These are phyloP conservation scores for Suillus subluteus DNA, from an alignment of 768 basidiomycete genomes.

Conservation along the genomic window DNA sequence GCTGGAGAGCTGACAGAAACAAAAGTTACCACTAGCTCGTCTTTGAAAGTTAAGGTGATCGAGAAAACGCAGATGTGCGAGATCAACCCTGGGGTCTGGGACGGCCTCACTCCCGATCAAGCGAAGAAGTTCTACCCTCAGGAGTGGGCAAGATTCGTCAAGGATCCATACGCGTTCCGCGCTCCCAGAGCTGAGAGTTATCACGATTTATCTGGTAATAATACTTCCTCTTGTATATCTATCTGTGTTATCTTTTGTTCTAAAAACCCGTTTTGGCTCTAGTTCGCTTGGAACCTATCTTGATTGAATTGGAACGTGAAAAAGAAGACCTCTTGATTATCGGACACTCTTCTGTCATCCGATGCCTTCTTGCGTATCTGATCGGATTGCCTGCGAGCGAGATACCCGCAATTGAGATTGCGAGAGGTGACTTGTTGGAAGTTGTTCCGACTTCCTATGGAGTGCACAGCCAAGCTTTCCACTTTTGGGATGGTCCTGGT, in stretches of 20 bases:
- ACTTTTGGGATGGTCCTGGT: constrained; percentile 91
- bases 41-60: constrained; percentile 74
- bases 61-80: constrained; percentile 98
- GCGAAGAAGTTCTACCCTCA: constrained; percentile 89
- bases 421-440: constrained; percentile 95
- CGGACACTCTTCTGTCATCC: constrained; percentile 95
- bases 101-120: constrained; percentile 89
- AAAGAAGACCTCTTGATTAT: constrained; percentile 95
- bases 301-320: constrained; percentile 93
- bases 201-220: constrained; percentile 85
- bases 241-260: constrained; percentile 8
- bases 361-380: constrained; percentile 91
- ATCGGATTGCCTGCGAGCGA: constrained; percentile 94
- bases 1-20: constrained; percentile 1
- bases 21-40: constrained; percentile 20
- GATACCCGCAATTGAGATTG: constrained; percentile 96
- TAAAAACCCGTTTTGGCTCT: constrained; percentile 8
- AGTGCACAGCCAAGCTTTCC: constrained; percentile 86
- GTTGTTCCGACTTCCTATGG: constrained; percentile 89
- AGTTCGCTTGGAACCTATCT: constrained; percentile 92
- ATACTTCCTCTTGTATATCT: not conserved
- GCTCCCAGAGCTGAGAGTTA: constrained; percentile 97
- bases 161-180: constrained; percentile 91
- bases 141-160: constrained; percentile 91
- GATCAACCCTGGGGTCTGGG: constrained; percentile 98